phyloP scores from a whole-genome alignment of 2,329 filamentous ascomycete genomes.

The Cladophialophora immunda region DNA sequence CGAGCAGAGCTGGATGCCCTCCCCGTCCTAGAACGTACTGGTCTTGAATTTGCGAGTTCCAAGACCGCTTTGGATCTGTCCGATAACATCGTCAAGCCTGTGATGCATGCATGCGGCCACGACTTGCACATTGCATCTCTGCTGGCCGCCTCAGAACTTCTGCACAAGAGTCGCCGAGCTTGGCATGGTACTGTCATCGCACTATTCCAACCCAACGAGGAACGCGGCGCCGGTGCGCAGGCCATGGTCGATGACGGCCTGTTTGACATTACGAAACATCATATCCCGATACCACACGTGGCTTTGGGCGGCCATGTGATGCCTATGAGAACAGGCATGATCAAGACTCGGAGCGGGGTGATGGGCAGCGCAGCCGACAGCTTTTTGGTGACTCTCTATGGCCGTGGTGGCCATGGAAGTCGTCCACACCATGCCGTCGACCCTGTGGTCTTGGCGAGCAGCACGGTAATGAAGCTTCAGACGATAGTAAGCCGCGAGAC shows the following conservation, averaged over 20 bases:
- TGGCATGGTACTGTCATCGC: slow-evolving; percentile 73
- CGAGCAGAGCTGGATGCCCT: slow-evolving; percentile 61
- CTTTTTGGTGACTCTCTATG: slow-evolving; percentile 62
- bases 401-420: slow-evolving; percentile 66
- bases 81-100: slow-evolving; percentile 57
- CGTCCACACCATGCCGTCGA: slow-evolving; percentile 65
- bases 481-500: slow-evolving; percentile 64
- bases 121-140: slow-evolving; percentile 67
- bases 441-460: slow-evolving; percentile 65
- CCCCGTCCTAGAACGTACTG: slow-evolving; percentile 57
- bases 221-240: slow-evolving; percentile 68
- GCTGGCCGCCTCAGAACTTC: slow-evolving; percentile 60
- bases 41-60: slow-evolving; percentile 57
- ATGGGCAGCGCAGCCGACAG: slow-evolving; percentile 56
- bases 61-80: slow-evolving; percentile 51
- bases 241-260: slow-evolving; percentile 69
- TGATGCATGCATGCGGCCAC: slow-evolving; percentile 67
- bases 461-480: slow-evolving; percentile 65
- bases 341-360: slow-evolving; percentile 49
- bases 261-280: slow-evolving; percentile 48
- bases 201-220: slow-evolving; percentile 73
- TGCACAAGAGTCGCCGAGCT: slow-evolving; percentile 51
- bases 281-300: slow-evolving; percentile 62
- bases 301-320: slow-evolving; percentile 67
- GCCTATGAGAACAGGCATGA: slow-evolving; percentile 50